Base-by-base conservation (phyloP, 257 asterid genomes). In the Fraxinus quadrangulata region DNA sequence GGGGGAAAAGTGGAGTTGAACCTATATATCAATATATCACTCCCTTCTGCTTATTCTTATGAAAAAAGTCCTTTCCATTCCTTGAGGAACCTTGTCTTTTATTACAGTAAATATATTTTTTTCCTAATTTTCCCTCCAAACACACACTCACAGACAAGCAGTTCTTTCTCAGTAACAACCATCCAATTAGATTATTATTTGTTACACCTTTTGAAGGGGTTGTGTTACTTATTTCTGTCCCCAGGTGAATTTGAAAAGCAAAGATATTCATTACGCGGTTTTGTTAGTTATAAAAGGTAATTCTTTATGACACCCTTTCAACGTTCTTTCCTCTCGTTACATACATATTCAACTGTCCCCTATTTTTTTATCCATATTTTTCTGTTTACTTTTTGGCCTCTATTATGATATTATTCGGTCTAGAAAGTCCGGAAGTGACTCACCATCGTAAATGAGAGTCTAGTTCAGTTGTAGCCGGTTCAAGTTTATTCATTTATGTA, bases 1-100 rank as follows among this genome's bases (percentile, higher is more conserved):
- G 69, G 63, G 82, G 66, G 79, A 78, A 51, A 85, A 84, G 83
- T 89, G 77, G 83, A 73, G 73, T 73, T 76, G 74, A 75, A 19
- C 78, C 63, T 71, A 61, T 77, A 28, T 16, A 37, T 42, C 47
- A 47, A 61, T 77, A 28, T 16, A 37, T 42, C 47, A 47, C 56
- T 28, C 70, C 5, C 24, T 42, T 37, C 31, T 51, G 23, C 7
- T 16, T 51, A 23, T 24, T 61, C 68, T 61, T 23, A 23, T 61
- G 17, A 5, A 61, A 59, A 37, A 61, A 23, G 0, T 61, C 31
- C 31, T 61, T 61, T 61, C 68, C 33, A 23, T 61, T 61, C 68
- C 33, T 61, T 8, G 68, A 21, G 30, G 13, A 61, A 61, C 1
- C 30, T 11, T 61, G 4, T 61, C 31, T 61, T 24, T 61, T 61